Percentiles rank a stretch among this genome's conserved stretches.
Conservation (phyloP, 176 grass and related monocot genomes). For the Cymbopogon citratus region DNA sequence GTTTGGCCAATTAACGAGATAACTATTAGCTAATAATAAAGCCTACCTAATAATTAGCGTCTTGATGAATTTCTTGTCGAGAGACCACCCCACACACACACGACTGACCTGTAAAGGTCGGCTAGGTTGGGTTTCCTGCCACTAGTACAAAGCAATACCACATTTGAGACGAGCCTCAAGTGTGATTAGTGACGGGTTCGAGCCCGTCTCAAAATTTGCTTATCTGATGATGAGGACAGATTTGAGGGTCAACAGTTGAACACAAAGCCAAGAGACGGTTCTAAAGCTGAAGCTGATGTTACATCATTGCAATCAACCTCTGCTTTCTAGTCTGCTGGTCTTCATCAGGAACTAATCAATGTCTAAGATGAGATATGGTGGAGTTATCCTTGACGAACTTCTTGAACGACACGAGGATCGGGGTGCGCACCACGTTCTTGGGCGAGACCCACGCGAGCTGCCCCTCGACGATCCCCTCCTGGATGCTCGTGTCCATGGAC, state of each 20-base stretch:
- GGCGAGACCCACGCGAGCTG: conserved; percentile 58
- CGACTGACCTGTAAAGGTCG: no score
- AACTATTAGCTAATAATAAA: no score
- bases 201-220: no score
- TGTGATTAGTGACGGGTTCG: no score
- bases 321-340: neutral
- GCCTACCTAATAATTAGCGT: no score
- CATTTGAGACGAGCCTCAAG: no score
- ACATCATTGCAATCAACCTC: neutral
- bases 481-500: neutral
- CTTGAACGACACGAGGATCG: conserved; percentile 37
- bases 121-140: no score
- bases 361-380: neutral
- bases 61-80: no score
- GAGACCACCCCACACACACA: no score
- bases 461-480: conserved; percentile 34
- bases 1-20: no score
- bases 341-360: neutral
- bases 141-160: no score
- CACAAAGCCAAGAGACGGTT: neutral
- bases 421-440: conserved; percentile 49
- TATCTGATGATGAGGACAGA: no score
- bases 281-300: neutral
- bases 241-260: neutral
- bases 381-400: conserved; percentile 30